A percentile compares a stretch with the other conserved stretches of the same genome.
These are phyloP conservation scores for Immersiporthe knoxdaviesiana DNA, from an alignment of 2,329 filamentous ascomycete genomes.

Conservation along the genomic window DNA sequence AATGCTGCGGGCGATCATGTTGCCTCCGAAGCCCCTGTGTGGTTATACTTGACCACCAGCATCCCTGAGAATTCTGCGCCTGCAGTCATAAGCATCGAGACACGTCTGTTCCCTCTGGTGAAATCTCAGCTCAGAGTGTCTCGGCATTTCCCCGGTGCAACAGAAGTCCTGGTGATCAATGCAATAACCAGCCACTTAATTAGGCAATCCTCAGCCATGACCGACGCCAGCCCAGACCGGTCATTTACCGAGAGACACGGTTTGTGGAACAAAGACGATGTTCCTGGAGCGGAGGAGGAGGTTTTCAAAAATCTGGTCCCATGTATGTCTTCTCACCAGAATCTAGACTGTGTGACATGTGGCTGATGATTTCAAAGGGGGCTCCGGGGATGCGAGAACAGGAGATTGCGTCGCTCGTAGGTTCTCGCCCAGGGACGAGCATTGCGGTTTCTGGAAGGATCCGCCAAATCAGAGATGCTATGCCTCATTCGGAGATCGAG, in stretches of 20 bases:
- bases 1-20: background rate
- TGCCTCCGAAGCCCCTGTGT: background rate
- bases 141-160: too few relatives aligned
- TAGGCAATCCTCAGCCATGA: background rate
- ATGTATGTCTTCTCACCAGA: background rate
- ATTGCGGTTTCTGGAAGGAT: slow-evolving; percentile 16
- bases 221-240: too few relatives aligned
- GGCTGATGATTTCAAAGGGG: background rate
- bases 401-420: background rate
- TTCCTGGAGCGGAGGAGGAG: background rate
- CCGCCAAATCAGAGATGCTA: background rate
- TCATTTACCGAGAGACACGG: background rate
- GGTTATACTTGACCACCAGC: background rate
- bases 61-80: background rate
- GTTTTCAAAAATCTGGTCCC: background rate
- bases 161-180: too few relatives aligned
- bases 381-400: background rate
- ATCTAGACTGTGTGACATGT: too few relatives aligned
- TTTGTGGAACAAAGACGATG: background rate
- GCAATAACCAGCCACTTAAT: background rate
- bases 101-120: background rate
- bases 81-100: background rate
- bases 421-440: slow-evolving; percentile 1
- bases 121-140: background rate
- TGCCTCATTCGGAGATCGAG: slow-evolving; percentile 12